These are phyloP conservation scores for Diplodia corticola DNA, from an alignment of 2,329 filamentous ascomycete genomes.

Conservation along the genomic window DNA sequence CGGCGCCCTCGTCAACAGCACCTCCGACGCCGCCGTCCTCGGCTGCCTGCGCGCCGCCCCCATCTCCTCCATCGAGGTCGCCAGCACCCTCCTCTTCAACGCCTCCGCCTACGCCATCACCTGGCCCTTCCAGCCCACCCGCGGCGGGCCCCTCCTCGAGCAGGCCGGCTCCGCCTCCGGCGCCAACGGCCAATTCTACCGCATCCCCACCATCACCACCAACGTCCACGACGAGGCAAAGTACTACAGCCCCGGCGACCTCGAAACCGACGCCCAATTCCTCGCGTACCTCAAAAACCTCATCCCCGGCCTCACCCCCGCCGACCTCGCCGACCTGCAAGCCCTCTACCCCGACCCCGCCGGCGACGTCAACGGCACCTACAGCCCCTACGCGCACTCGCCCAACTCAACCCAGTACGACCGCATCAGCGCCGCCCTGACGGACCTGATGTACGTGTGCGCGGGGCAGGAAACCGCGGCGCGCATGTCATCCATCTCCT, in stretches of 20 bases:
- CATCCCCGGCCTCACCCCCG: constrained; percentile 31
- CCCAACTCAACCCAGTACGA: constrained; percentile 49
- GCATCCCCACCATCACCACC: constrained; percentile 26
- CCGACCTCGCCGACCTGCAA: constrained; percentile 35
- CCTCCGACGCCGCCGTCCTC: constrained; percentile 36
- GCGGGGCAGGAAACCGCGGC: constrained; percentile 49
- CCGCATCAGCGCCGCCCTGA: constrained; percentile 44
- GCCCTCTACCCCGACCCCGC: constrained; percentile 33
- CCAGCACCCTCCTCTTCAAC: constrained; percentile 43
- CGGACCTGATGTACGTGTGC: constrained; percentile 50
- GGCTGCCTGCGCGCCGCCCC: constrained; percentile 44
- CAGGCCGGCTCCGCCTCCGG: constrained; percentile 45
- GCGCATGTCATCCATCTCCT: constrained; percentile 36
- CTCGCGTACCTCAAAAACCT: constrained; percentile 35
- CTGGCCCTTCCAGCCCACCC: constrained; percentile 53
- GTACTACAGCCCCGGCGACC: constrained; percentile 31
- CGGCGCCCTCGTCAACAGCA: neutral
- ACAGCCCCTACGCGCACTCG: constrained; percentile 35
- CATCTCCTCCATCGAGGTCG: constrained; percentile 41
- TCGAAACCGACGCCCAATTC: constrained; percentile 41
- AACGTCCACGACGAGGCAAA: constrained; percentile 41
- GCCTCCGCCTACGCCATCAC: constrained; percentile 44
- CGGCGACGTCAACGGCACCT: constrained; percentile 24
- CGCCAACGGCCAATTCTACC: constrained; percentile 30
- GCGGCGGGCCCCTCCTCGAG: constrained; percentile 49